A percentile compares a stretch with the other conserved stretches of the same genome.
These are phyloP conservation scores for Debaryomycetaceae sp. DNA, from an alignment of 1,139 yeast genomes.

Conservation along the genomic window DNA sequence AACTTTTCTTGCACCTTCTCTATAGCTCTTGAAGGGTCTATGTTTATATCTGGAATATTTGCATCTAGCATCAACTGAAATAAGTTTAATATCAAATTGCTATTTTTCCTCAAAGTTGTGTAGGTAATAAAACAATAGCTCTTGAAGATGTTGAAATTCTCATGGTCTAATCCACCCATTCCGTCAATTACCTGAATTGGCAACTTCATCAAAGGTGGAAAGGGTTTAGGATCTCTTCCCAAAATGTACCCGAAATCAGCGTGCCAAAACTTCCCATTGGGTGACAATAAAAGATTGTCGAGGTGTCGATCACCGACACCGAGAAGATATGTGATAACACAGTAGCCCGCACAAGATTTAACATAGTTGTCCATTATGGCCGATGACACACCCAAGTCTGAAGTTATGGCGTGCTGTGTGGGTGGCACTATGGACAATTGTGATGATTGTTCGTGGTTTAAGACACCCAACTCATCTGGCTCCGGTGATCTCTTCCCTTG, in stretches of 20 bases:
- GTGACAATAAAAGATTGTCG: conserved; percentile 72
- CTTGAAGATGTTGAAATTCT: conserved; percentile 80
- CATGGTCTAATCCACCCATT: conserved; percentile 89
- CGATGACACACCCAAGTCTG: conserved; percentile 70
- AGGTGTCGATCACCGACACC: conserved; percentile 98
- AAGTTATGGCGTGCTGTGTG: conserved; percentile 32
- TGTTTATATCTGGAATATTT: conserved; percentile 79
- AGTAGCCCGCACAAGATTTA: conserved; percentile 94
- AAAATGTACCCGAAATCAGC: conserved; percentile 97
- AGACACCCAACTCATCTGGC: conserved; percentile 28
- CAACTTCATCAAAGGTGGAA: conserved; percentile 96
- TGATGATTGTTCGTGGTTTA: conserved; percentile 7
- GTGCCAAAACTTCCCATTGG: conserved; percentile 87
- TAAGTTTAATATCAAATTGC: conserved; percentile 82
- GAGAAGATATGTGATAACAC: conserved; percentile 88
- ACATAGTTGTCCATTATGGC: conserved; percentile 91
- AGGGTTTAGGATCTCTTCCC: conserved; percentile 97
- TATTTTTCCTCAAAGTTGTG: conserved; percentile 82
- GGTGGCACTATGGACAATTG: conserved; percentile 4
- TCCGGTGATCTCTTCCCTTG: conserved; percentile 34
- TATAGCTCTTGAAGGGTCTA: conserved; percentile 74
- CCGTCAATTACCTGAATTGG: conserved; percentile 98
- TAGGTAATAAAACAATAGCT: conserved; percentile 94
- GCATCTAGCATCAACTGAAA: conserved; percentile 95
- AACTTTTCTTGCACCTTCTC: conserved; percentile 93